Base-by-base conservation (phyloP, 1,284 basidiomycete genomes). In the Butyriboletus pseudospeciosus region DNA sequence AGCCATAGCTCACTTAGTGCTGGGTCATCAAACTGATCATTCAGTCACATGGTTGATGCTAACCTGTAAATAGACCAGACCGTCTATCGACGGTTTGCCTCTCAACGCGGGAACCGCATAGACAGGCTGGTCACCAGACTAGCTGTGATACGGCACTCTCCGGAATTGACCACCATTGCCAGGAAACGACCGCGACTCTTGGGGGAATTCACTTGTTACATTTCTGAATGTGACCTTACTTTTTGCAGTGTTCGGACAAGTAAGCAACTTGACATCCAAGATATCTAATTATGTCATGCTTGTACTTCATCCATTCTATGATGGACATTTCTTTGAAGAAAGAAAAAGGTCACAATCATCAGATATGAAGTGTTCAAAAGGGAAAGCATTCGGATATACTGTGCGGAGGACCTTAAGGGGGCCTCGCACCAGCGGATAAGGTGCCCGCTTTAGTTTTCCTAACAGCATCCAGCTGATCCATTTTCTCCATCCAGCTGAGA, bases 401-500 rank as follows among this genome's bases (percentile, higher is more conserved):
- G 7, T 10, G n/a, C 20, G 10, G 23, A 20, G 26, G 17, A 47
- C 2, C 20, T 54, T 44, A 67, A 12, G 59, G 59, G 6, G 63
- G 68, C 28, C 69, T 55, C 8, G 63, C 68, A 2, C 64, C 66
- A 12, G 20, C 63, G 7, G 65, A 57, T 48, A 69, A 43, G 1
- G 68, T 69, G 1, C 67, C 69, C 3, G 46, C 28, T 5, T 35
- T 56, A 17, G 70, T 72, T 2, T 47, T 58, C 44, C 60, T 52
- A 16, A 72, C 68, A 16, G 64, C 64, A 13, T 69, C 68, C 47
- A 72, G 32, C 17, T 44, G 26, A 0, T 61, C 57, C 69, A 69
- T 71, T 28, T 47, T 52, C 5, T 53, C 57, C 65, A 71, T 67
- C 70, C 69, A 72, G 0, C 1, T 30, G 7, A 49, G 10, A 23